Base-by-base conservation (phyloP, 2,329 filamentous ascomycete genomes). In the Verruconis gallopava region DNA sequence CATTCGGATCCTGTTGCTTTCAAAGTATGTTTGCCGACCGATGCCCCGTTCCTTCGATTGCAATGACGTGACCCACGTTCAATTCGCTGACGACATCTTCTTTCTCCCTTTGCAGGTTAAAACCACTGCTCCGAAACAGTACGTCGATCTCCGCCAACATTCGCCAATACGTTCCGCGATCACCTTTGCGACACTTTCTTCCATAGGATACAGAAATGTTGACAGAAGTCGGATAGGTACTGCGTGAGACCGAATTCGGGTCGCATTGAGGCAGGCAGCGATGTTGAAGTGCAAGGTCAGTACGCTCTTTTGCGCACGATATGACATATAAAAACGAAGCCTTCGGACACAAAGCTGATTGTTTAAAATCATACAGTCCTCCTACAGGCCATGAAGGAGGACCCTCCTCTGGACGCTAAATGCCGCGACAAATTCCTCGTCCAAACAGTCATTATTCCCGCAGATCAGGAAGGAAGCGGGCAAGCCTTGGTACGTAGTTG, bases 41-140 rank as follows among this genome's bases (percentile, higher is more conserved):
- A n/a, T n/a, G n/a, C n/a, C n/a, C n/a, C n/a, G n/a, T n/a, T n/a
- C n/a, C n/a, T n/a, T n/a, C n/a, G n/a, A n/a, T n/a, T n/a, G n/a
- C n/a, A n/a, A n/a, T n/a, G n/a, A n/a, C n/a, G 9, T 30, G 25
- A 30, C 25, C 9, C n/a, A 30, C 9, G 25, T 30, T 14, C 15
- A n/a, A 43, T 19, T n/a, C n/a, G n/a, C n/a, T n/a, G n/a, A n/a
- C n/a, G n/a, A n/a, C n/a, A n/a, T 11, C 11, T 12, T 11, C 34
- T 37, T 12, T 12, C 34, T 9, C 9, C 9, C 21, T 33, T 22
- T 53, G n/a, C n/a, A 94, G 86, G 91, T 98, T 64, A 98, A 98
- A 78, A 98, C 91, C 38, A 98, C 91, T 48, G 91, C 91, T 38
- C 91, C 91, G 22, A 96, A 96, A 68, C 91, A 96, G 89, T 98